These are phyloP conservation scores for Monilinia polystroma DNA, from an alignment of 2,329 filamentous ascomycete genomes.

Conservation along the genomic window DNA sequence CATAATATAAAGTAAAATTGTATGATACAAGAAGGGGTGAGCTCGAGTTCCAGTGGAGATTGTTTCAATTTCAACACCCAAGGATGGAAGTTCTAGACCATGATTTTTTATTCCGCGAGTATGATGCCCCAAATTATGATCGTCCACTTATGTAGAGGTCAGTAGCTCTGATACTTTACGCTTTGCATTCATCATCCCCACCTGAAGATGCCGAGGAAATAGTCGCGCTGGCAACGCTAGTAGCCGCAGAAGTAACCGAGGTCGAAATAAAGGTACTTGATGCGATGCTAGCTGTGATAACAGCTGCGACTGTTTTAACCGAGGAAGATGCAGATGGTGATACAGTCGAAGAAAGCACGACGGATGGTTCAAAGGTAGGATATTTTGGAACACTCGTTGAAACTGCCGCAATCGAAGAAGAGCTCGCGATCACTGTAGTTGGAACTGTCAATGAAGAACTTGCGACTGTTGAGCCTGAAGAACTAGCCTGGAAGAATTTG, in stretches of 20 bases:
- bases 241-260: neutral
- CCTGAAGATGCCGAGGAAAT: neutral
- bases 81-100: neutral
- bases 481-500: neutral
- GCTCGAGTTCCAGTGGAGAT: neutral
- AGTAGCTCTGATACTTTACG: too few species aligned
- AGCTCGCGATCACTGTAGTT: neutral
- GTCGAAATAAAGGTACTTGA: neutral
- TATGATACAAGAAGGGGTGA: neutral
- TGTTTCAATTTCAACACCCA: neutral
- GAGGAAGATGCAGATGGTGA: too few species aligned
- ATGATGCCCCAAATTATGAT: neutral
- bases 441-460: neutral
- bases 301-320: neutral
- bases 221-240: neutral
- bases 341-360: too few species aligned
- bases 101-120: neutral
- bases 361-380: neutral
- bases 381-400: neutral
- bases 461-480: neutral
- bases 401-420: neutral
- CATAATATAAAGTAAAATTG: neutral
- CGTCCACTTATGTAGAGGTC: neutral
- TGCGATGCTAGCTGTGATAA: neutral
- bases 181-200: neutral